These are phyloP conservation scores for Zygoascus sp. DNA, from an alignment of 1,139 yeast genomes.

Conservation along the genomic window DNA sequence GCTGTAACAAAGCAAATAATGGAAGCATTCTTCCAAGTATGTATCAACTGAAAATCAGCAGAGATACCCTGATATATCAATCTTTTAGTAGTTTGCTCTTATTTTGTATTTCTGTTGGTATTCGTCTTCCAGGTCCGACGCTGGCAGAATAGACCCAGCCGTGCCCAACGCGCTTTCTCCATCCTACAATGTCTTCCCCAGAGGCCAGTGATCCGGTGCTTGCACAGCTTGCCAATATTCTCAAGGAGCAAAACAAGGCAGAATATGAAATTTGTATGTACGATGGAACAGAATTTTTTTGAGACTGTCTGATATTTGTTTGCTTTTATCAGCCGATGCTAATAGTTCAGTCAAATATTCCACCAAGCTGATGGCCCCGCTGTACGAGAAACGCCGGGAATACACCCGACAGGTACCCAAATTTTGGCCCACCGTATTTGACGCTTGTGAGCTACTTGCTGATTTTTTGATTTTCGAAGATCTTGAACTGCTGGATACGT, in stretches of 20 bases:
- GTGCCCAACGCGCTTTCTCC: too few species aligned
- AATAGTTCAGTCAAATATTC: slow-evolving; percentile 23
- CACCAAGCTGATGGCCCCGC: slow-evolving; percentile 32
- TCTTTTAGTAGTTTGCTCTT: too few species aligned
- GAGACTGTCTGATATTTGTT: not conserved
- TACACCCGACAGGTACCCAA: slow-evolving; percentile 30
- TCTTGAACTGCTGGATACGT: slow-evolving; percentile 28
- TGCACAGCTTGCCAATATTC: slow-evolving; percentile 40
- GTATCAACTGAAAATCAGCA: too few species aligned
- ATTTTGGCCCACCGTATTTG: slow-evolving; percentile 39
- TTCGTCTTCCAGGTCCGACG: too few species aligned
- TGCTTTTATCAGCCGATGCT: not conserved
- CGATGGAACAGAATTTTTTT: too few species aligned
- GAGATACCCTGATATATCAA: too few species aligned
- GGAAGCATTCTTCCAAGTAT: too few species aligned
- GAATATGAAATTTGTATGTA: slow-evolving; percentile 30
- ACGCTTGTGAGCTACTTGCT: slow-evolving; percentile 29
- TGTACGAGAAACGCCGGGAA: slow-evolving; percentile 34
- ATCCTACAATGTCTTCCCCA: slow-evolving; percentile 4
- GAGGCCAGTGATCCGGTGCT: slow-evolving; percentile 9
- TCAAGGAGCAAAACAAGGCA: slow-evolving; percentile 44
- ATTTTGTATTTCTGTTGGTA: too few species aligned
- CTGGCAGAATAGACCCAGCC: too few species aligned
- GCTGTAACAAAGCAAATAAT: too few species aligned
- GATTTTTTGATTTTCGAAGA: slow-evolving; percentile 35